Percentiles rank a stretch among this genome's conserved stretches.
phyloP scores from a whole-genome alignment of 441 rosid genomes.

The Pelargonium fulgidum region DNA sequence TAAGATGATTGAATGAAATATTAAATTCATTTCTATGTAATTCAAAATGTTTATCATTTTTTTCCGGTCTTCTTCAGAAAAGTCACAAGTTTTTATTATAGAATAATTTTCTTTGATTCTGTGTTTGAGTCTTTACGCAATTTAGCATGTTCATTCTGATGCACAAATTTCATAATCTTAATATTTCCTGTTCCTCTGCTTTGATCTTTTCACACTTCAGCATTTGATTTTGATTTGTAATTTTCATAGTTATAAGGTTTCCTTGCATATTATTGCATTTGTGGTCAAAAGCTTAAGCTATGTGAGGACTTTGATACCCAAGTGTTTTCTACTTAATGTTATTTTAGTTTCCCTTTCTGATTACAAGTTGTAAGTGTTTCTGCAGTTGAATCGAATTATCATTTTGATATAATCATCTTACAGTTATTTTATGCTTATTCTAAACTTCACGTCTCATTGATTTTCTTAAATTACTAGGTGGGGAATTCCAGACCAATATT shows the following conservation, averaged over 20 bases:
- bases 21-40: neutral
- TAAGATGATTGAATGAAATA: neutral
- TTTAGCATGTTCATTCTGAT: neutral
- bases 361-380: neutral
- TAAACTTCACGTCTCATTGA: neutral
- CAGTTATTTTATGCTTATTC: neutral
- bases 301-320: neutral
- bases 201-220: neutral
- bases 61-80: neutral
- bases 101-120: neutral
- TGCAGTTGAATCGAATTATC: neutral
- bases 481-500: conserved; percentile 82
- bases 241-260: neutral
- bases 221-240: neutral
- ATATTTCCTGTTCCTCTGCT: neutral
- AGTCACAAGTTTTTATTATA: neutral
- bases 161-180: neutral
- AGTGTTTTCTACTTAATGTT: too few species aligned
- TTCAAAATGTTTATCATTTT: neutral
- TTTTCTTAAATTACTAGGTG: conserved; percentile 36
- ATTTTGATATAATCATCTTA: neutral
- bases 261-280: neutral
- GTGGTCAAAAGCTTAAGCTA: neutral
- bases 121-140: neutral
- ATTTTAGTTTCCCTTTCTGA: neutral